Evolutionary conservation across 441 rosid genomes (phyloP).

Genomic region (Pelargonium cotyledonis): DNA sequence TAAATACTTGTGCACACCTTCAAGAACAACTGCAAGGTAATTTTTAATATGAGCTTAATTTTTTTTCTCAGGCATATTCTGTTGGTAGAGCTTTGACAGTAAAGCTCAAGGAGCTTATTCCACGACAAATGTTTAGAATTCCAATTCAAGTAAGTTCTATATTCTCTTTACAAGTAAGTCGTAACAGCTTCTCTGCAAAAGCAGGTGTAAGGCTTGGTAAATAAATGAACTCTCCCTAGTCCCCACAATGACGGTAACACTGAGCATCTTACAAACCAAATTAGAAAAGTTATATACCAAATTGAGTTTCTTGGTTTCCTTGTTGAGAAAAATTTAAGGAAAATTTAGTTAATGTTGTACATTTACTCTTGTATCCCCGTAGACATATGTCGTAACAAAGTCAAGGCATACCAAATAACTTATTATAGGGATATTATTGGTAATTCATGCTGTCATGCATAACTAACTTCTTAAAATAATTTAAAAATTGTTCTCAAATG

Average conservation of each 20-base stretch:
- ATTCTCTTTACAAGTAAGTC: slow-evolving; percentile 1
- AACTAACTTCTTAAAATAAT: too few species aligned
- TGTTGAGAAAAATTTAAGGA: background rate
- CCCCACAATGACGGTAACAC: too few species aligned
- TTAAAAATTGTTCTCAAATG: background rate
- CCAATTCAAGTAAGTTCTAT: slow-evolving; percentile 75
- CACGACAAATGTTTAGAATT: slow-evolving; percentile 94
- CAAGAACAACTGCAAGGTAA: background rate
- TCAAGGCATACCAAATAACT: too few species aligned
- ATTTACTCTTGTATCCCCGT: too few species aligned
- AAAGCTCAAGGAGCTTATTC: slow-evolving; percentile 94
- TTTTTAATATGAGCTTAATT: slow-evolving; percentile 11
- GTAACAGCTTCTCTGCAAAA: too few species aligned
- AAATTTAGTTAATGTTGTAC: too few species aligned
- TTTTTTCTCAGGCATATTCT: slow-evolving; percentile 63
- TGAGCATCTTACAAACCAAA: background rate
- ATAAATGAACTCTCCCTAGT: too few species aligned
- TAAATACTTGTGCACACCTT: background rate
- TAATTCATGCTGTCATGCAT: too few species aligned
- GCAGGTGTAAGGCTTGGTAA: too few species aligned
- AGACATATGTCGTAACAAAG: too few species aligned
- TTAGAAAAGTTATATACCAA: background rate
- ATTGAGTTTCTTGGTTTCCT: background rate
- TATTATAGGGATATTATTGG: too few species aligned
- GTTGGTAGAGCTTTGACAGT: slow-evolving; percentile 94